Evolutionary conservation across 2,329 filamentous ascomycete species (phyloP).

Genomic region (Claviceps purpurea): DNA sequence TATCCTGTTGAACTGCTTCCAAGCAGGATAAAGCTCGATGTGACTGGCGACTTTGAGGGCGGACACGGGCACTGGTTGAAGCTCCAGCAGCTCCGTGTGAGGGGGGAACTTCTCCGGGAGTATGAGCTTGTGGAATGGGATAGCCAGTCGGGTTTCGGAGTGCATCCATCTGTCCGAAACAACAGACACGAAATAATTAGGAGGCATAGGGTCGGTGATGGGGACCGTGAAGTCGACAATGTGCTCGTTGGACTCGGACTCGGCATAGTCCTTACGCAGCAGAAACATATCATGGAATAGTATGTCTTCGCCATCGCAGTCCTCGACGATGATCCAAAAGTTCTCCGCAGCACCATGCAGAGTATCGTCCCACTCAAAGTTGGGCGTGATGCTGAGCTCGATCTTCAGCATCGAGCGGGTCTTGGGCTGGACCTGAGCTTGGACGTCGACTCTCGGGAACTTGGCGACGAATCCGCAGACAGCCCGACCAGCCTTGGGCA

Average conservation of each 20-base stretch:
- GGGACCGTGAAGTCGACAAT: constrained; percentile 92
- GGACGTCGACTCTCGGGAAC: constrained; percentile 83
- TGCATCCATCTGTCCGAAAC: constrained; percentile 98
- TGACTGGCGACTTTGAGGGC: constrained; percentile 81
- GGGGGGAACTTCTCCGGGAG: constrained; percentile 91
- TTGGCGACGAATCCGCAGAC: constrained; percentile 82
- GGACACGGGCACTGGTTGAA: constrained; percentile 80
- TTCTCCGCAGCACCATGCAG: constrained; percentile 79
- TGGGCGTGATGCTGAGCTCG: constrained; percentile 82
- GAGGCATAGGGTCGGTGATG: constrained; percentile 94
- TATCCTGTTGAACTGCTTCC: constrained; percentile 88
- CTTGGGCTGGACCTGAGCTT: constrained; percentile 88
- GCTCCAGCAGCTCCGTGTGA: constrained; percentile 80
- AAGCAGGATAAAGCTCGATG: constrained; percentile 65
- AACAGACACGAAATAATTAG: constrained; percentile 95
- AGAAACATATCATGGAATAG: constrained; percentile 91
- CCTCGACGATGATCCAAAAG: constrained; percentile 96
- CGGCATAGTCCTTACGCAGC: constrained; percentile 76
- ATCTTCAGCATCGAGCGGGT: constrained; percentile 86
- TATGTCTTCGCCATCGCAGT: constrained; percentile 93
- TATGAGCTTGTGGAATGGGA: constrained; percentile 90
- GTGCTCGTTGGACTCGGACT: constrained; percentile 80
- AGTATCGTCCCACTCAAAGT: constrained; percentile 88
- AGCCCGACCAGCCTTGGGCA: constrained; percentile 74
- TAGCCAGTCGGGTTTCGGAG: constrained; percentile 81